Evolutionary conservation across 2,329 filamentous ascomycete species (phyloP).

Genomic region (Verticillium longisporum): DNA sequence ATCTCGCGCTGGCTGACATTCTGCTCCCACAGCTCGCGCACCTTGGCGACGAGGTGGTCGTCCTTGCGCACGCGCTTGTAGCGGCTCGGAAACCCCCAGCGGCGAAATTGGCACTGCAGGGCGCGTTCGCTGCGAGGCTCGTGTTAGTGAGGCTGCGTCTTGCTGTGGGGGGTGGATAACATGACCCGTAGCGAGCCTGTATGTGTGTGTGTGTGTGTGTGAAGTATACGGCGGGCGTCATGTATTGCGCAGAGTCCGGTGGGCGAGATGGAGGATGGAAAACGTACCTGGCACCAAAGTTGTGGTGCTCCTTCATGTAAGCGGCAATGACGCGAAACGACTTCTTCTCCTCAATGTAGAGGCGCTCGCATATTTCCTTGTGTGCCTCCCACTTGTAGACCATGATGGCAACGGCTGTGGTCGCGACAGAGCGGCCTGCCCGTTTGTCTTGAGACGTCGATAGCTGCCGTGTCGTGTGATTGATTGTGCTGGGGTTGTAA

Average conservation of each 20-base stretch:
- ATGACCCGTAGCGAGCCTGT: too few relatives aligned
- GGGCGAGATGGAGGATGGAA: background rate
- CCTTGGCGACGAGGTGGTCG: slow-evolving; percentile 55
- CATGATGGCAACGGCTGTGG: slow-evolving; percentile 23
- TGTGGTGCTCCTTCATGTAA: slow-evolving; percentile 56
- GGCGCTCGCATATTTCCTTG: slow-evolving; percentile 38
- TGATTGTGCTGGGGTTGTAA: background rate
- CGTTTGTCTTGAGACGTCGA: slow-evolving; percentile 1
- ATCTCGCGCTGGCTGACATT: slow-evolving; percentile 70
- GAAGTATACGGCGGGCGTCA: slow-evolving; percentile 1
- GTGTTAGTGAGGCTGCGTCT: background rate
- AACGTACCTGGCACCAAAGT: slow-evolving; percentile 61
- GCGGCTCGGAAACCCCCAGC: slow-evolving; percentile 74
- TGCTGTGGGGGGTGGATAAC: too few relatives aligned
- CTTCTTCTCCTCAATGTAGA: slow-evolving; percentile 73
- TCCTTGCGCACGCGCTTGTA: slow-evolving; percentile 68
- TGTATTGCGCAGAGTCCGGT: background rate
- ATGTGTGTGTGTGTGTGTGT: background rate
- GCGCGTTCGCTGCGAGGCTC: slow-evolving; percentile 58
- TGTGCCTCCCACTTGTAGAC: slow-evolving; percentile 40
- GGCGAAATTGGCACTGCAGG: slow-evolving; percentile 68
- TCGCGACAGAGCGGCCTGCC: background rate
- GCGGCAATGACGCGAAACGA: slow-evolving; percentile 69
- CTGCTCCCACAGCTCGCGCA: slow-evolving; percentile 71
- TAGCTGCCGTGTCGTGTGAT: too few relatives aligned